Conservation (phyloP, 1,284 basidiomycete species). For the Sporisorium exsertum region DNA sequence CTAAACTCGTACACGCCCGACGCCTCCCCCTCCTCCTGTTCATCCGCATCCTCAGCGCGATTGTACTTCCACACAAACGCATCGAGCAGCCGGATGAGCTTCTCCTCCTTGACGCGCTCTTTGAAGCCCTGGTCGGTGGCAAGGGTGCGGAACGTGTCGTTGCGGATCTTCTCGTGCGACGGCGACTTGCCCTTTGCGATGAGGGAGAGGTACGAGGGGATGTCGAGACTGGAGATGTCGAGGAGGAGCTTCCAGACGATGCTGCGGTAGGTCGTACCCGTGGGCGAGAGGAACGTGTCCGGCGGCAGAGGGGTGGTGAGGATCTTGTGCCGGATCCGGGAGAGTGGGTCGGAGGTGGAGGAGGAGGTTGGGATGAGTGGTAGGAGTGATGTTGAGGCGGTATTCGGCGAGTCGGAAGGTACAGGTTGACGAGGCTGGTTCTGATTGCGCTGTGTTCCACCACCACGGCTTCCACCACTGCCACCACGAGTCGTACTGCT, state of each 20-base stretch:
- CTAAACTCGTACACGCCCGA: conserved; percentile 77
- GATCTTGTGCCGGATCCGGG: conserved; percentile 37
- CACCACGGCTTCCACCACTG: neutral
- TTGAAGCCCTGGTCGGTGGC: conserved; percentile 96
- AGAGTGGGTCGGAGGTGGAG: conserved; percentile 17
- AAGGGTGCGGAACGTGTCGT: conserved; percentile 80
- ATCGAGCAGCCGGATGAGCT: conserved; percentile 92
- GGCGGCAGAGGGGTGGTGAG: conserved; percentile 39
- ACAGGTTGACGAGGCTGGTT: neutral
- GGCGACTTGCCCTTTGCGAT: conserved; percentile 54
- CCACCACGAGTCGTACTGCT: conserved; percentile 4
- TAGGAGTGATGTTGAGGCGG: neutral
- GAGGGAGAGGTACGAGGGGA: conserved; percentile 49
- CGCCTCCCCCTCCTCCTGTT: conserved; percentile 71
- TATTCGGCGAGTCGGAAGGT: neutral
- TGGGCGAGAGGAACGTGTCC: conserved; percentile 25
- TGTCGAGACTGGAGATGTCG: conserved; percentile 34
- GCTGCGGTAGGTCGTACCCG: conserved; percentile 34
- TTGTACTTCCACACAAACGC: conserved; percentile 96
- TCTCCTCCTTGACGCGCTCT: conserved; percentile 91
- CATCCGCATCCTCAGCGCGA: conserved; percentile 71
- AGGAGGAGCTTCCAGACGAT: conserved; percentile 63
- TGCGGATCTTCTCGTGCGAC: conserved; percentile 71
- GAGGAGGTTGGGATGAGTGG: conserved; percentile 2
- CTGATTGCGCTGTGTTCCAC: neutral